A percentile compares a stretch with the other conserved stretches of the same genome.
These are phyloP conservation scores for Aspergillus sp. DNA, from an alignment of 2,329 filamentous ascomycete species.

Conservation along the genomic window DNA sequence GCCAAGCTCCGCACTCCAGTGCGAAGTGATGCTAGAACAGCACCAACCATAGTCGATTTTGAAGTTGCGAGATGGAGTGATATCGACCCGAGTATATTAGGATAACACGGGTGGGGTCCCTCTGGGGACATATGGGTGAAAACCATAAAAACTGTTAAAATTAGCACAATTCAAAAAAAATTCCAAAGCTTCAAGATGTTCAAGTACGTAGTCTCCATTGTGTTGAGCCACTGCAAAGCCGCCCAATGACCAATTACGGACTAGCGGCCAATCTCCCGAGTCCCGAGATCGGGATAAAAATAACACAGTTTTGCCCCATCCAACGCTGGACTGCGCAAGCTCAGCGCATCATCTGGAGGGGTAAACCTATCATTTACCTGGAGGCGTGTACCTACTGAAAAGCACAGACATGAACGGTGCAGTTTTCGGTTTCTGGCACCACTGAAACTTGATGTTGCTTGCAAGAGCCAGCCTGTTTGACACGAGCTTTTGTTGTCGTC, in stretches of 20 bases:
- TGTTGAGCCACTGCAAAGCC: too few relatives aligned
- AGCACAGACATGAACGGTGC: neutral
- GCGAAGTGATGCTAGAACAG: neutral
- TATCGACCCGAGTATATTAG: neutral
- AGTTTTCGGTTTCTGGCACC: neutral
- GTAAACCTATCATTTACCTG: neutral
- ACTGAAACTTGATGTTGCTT: neutral
- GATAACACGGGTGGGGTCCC: neutral
- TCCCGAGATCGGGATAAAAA: neutral
- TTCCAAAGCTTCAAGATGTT: neutral
- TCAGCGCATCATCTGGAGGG: neutral
- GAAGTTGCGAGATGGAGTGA: constrained; percentile 2
- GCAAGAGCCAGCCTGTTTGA: neutral
- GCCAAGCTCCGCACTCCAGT: neutral
- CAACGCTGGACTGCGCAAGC: neutral
- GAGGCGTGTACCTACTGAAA: neutral
- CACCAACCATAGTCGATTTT: neutral
- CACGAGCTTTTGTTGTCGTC: constrained; percentile 1
- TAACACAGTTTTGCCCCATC: neutral
- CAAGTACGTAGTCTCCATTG: too few relatives aligned
- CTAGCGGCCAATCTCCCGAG: constrained; percentile 1
- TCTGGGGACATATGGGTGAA: neutral
- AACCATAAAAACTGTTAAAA: neutral
- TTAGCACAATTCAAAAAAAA: neutral
- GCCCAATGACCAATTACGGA: neutral